Evolutionary conservation across 176 grass and related monocot species (phyloP).

Genomic region (Musa beccarii): DNA sequence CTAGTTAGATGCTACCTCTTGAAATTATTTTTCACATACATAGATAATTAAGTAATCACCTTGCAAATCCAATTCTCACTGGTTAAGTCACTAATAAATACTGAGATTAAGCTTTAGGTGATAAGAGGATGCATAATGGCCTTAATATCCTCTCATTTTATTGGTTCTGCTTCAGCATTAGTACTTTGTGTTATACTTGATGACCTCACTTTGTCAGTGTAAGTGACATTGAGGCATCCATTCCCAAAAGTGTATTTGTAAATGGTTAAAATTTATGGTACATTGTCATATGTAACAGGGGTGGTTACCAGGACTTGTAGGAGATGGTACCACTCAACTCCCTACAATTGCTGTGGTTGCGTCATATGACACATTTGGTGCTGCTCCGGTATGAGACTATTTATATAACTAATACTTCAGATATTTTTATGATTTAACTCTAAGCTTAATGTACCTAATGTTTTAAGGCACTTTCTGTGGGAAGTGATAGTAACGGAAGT

Average conservation of each 20-base stretch:
- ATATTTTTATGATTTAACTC: slow-evolving; percentile 17
- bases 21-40: not conserved
- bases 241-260: not conserved
- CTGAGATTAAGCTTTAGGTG: not conserved
- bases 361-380: slow-evolving; percentile 95
- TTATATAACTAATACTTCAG: slow-evolving; percentile 2
- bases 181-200: not conserved
- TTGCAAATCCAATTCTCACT: not conserved
- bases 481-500: slow-evolving; percentile 95
- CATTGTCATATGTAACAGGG: slow-evolving; percentile 41
- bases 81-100: not conserved
- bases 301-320: slow-evolving; percentile 83
- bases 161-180: not conserved
- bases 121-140: not conserved
- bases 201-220: not conserved
- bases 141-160: not conserved
- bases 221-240: not conserved
- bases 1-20: not conserved
- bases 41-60: not conserved
- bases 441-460: slow-evolving; percentile 19
- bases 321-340: slow-evolving; percentile 76
- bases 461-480: slow-evolving; percentile 70
- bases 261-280: not conserved
- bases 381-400: slow-evolving; percentile 66
- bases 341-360: slow-evolving; percentile 98